Evolutionary conservation across 208 protist genomes (phyloP).

Genomic region (Leishmania arabica): DNA sequence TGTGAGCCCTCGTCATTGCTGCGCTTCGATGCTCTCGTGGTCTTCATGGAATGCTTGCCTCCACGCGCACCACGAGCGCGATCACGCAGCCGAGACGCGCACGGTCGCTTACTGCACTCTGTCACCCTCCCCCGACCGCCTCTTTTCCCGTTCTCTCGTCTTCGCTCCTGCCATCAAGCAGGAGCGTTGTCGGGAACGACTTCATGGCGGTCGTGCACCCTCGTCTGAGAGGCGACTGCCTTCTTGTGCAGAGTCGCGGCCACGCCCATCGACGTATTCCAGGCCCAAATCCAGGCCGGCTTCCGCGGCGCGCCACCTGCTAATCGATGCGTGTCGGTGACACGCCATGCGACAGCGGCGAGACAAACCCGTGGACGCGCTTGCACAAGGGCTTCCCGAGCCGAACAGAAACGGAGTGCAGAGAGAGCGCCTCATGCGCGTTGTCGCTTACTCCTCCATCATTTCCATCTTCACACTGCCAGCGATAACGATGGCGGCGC

Average conservation of each 20-base stretch:
- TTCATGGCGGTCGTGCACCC: constrained; percentile 21
- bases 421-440: constrained; percentile 32
- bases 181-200: not conserved
- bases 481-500: constrained; percentile 18
- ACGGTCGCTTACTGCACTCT: not conserved
- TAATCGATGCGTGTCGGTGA: constrained; percentile 42
- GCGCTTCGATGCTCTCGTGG: not conserved
- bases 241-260: constrained; percentile 42
- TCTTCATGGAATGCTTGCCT: not conserved
- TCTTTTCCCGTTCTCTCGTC: not conserved
- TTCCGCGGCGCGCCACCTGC: constrained; percentile 10
- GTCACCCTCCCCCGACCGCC: not conserved
- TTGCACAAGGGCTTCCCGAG: constrained; percentile 32
- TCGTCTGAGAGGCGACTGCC: constrained; percentile 32
- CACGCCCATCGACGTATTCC: constrained; percentile 41
- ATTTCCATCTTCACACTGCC: constrained; percentile 45
- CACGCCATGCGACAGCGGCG: constrained; percentile 29
- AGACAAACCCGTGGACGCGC: constrained; percentile 5
- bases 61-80: not conserved
- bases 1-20: not conserved
- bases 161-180: not conserved
- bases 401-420: not conserved
- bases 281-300: not conserved
- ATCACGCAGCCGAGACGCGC: not conserved
- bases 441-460: constrained; percentile 40